A percentile compares a stretch with the other conserved stretches of the same genome.
Conservation (phyloP, 768 basidiomycete genomes). For the Neoboletus brunneissimus region DNA sequence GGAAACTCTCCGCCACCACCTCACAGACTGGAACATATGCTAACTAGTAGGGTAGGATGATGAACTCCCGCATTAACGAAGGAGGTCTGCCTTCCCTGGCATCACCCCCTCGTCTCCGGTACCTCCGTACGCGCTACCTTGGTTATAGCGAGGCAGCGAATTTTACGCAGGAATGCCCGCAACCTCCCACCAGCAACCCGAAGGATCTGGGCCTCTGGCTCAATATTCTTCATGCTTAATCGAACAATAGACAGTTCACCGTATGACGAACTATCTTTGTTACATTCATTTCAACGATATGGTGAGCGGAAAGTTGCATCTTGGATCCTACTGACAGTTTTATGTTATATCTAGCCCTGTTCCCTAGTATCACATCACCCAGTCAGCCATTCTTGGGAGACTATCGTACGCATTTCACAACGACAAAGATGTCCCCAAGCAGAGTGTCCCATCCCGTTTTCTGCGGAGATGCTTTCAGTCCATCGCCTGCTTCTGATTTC, state of each 20-base stretch:
- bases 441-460: slow-evolving; percentile 1
- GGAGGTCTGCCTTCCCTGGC: not conserved
- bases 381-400: slow-evolving; percentile 1
- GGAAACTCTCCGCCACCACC: slow-evolving; percentile 13
- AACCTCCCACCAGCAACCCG: not conserved
- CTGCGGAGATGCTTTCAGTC: slow-evolving; percentile 11
- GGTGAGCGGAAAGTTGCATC: slow-evolving; percentile 5
- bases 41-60: not conserved
- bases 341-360: not conserved
- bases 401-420: slow-evolving; percentile 1
- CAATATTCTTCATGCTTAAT: not conserved
- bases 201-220: not conserved
- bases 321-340: not conserved
- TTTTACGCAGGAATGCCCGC: not conserved
- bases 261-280: not conserved
- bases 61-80: no score
- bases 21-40: not conserved
- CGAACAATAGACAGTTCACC: not conserved
- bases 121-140: not conserved
- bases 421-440: slow-evolving; percentile 1
- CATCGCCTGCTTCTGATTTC: not conserved
- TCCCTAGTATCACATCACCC: slow-evolving; percentile 8
- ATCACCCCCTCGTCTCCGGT: not conserved
- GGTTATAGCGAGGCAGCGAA: not conserved
- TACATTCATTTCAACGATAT: slow-evolving; percentile 7